Base-by-base conservation (phyloP, 768 basidiomycete genomes). In the Nidularia sp. region DNA sequence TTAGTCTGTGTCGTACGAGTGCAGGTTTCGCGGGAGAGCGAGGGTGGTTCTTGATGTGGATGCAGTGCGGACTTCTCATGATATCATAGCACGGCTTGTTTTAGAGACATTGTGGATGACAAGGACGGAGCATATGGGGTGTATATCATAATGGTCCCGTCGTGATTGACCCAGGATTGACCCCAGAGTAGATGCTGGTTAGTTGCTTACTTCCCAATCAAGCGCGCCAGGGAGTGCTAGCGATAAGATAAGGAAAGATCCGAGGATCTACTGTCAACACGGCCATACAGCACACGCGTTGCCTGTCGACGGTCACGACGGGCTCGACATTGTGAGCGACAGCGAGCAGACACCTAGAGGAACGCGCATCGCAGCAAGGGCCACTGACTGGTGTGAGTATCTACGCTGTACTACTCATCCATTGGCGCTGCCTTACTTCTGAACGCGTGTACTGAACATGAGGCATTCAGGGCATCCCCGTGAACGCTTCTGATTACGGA, bases 371-470 rank as follows among this genome's bases (percentile, higher is more conserved):
- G 51, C 47, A 44, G 51, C 41, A 44, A 48, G 53, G 44, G 46
- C 34, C 44, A 55, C 51, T 42, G 48, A 53, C 52, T 48, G 55
- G 55, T 57, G 70, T 66, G 56, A 66, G 65, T 65, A 54, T 55
- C 35, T 55, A 53, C 49, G 55, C 56, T 49, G 47, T 53, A 42
- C 33, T 51, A 53, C 51, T 25, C 3, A 3, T 25, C 25, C 3
- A 25, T 25, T 25, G 25, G 25, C 25, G 25, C 9, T 25, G 25
- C 44, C 10, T 4, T 25, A 58, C 67, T 67, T 66, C 64, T 62
- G 60, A 67, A 70, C 75, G 72, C 75, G 76, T 77, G 77, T 69
- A 60, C 70, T 75, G 58, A 72, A 79, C 79, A 82, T 76, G 80
- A 81, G 79, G 80, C 80, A 71, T 56, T 61, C 67, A 72, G 72